Base-by-base conservation (phyloP, 129 eudicot genomes). In the Flaveria trinervia region DNA sequence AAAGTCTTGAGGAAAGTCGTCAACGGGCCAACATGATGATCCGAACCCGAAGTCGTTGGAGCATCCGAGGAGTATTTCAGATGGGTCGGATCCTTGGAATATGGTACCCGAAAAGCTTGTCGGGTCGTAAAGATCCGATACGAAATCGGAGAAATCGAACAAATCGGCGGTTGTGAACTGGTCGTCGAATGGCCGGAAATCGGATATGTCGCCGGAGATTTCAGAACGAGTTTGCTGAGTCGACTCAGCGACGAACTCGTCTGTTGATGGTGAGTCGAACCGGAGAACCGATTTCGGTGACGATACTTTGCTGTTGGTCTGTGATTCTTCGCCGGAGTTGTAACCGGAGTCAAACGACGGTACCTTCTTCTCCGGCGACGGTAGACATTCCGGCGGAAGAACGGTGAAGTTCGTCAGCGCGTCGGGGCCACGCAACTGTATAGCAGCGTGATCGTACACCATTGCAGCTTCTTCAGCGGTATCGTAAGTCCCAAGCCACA, bases 391-490 rank as follows among this genome's bases (percentile, higher is more conserved):
- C 13, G 65, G 70, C 9, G 85, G 71, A 1, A 92, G 96, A n/a
- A 83, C 55, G 6, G 89, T 59, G 82, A 94, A 94, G 61, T 94
- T 94, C 0, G 97, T 94, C 7, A 84, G 96, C 86, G 99, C 99
- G 86, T 91, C 82, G 1, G 99, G 96, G 0, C 99, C 99, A 84
- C 99, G 97, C 36, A 94, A 62, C 92, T 94, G 88, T 9, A 94
- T 89, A 33, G 99, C 99, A 23, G 97, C 99, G 90, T 94, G 87
- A 77, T 94, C 99, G 60, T 94, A 94, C 9, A 91, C 97, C 99
- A 94, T 89, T 8, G 99, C 99, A 9, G 99, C 99, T 50, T 94
- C 98, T 77, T 93, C 98, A n/a, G 98, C 98, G 5, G 98, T 93
- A n/a, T 93, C 90, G 26, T 87, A 93, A 1, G 99, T 94, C 0